Base-by-base conservation (phyloP, 768 basidiomycete genomes). In the Trametes sanguinea region DNA sequence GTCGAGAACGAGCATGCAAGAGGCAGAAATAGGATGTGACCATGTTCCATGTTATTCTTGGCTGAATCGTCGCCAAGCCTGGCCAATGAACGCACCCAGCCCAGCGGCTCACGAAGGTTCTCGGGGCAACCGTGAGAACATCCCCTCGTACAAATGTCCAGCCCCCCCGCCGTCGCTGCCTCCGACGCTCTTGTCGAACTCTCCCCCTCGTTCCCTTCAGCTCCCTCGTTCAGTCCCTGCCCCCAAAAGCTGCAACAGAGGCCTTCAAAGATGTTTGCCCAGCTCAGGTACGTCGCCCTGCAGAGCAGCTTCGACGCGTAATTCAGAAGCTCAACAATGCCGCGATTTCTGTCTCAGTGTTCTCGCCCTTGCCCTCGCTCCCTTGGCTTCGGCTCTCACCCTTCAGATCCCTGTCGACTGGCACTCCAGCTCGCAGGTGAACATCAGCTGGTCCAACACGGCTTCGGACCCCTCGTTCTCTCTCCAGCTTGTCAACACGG, bases 261-360 rank as follows among this genome's bases (percentile, higher is more conserved):
- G 69, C 68, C 64, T 29, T 51, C 14, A 65, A 80, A 68, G 71
- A 86, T 87, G 85, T 77, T 85, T 66, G 72, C 69, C 67, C 79
- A 80, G 67, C 72, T 85, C 71, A 74, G 72, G 85, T 84, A 53
- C 13, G 80, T 71, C 0, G 8, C 3, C 30, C 52, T 46, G 35
- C 30, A 32, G 11, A 11, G 6, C 27, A 29, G 30, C 17, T 22
- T 1, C 4, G 17, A 4, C 35, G 37, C 11, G 50, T 35, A 52
- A 3, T 4, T 14, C 50, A 43, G 50, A 40, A 29, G 22, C 32
- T 22, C 51, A 33, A 35, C 46, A 22, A 22, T 22, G n/a, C 22
- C 22, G 22, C 22, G 22, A 22, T 22, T 22, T 14, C 11, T 9
- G 35, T 40, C 29, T 39, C 42, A 75, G 86, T 66, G 72, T 78